phyloP scores from a whole-genome alignment of 257 asterid genomes.

The Linaria vulgaris region DNA sequence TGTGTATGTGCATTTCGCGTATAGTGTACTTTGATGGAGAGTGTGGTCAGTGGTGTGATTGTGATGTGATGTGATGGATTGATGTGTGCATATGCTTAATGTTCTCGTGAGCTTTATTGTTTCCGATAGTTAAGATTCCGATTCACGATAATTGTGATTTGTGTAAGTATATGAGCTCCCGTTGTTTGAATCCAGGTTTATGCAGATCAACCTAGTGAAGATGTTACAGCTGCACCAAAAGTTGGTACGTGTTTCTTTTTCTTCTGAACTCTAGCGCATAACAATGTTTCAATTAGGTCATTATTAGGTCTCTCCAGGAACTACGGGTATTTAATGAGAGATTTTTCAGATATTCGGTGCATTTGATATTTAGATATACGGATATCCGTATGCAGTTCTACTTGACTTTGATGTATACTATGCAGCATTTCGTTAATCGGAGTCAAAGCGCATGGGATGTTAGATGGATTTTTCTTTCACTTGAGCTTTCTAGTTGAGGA shows the following conservation, averaged over 20 bases:
- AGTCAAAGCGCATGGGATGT: not conserved
- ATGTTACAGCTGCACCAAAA: slow-evolving; percentile 47
- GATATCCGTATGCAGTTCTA: not conserved
- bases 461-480: no score
- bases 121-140: not conserved
- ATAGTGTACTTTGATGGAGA: not conserved
- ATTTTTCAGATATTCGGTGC: not conserved
- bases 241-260: slow-evolving; percentile 53
- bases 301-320: not conserved
- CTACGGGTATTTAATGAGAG: not conserved
- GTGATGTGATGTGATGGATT: not conserved
- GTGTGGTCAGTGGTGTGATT: slow-evolving; percentile 9
- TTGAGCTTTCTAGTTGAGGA: no score
- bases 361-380: not conserved
- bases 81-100: not conserved
- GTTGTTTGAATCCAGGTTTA: slow-evolving; percentile 50
- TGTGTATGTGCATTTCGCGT: not conserved
- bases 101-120: not conserved
- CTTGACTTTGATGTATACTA: not conserved
- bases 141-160: not conserved
- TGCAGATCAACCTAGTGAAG: slow-evolving; percentile 61
- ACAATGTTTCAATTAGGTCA: slow-evolving; percentile 8
- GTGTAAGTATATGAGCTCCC: slow-evolving; percentile 5
- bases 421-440: not conserved
- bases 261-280: slow-evolving; percentile 20